Evolutionary conservation across 148 eudicot genomes (phyloP).

Genomic region (Nyssa sinensis): DNA sequence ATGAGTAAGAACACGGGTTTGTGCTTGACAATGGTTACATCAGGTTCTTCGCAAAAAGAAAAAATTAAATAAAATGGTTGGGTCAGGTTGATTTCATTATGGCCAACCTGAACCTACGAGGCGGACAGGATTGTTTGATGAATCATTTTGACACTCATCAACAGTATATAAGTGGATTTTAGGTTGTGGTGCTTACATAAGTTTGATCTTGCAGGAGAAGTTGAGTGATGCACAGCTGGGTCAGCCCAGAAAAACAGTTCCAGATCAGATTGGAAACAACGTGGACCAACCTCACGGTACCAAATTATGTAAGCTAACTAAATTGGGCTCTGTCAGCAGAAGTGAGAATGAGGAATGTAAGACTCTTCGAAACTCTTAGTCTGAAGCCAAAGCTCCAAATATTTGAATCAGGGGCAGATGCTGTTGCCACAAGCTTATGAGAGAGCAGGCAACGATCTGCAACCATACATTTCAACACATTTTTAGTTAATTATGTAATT

Average conservation of each 20-base stretch:
- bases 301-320: too few species aligned
- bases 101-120: not conserved
- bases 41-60: too few species aligned
- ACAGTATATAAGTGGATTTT: too few species aligned
- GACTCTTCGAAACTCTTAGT: not conserved
- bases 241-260: not conserved
- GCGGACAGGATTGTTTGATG: not conserved
- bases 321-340: too few species aligned
- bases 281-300: not conserved
- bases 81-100: not conserved
- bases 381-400: not conserved
- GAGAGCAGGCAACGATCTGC: not conserved
- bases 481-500: not conserved
- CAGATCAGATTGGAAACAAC: not conserved
- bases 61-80: too few species aligned
- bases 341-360: not conserved
- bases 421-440: not conserved
- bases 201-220: constrained; percentile 1
- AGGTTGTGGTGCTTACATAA: not conserved
- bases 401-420: not conserved
- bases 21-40: too few species aligned
- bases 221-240: not conserved
- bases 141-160: not conserved
- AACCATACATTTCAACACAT: not conserved
- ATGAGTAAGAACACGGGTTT: too few species aligned